Base-by-base conservation (phyloP, 129 eudicot species). In the Solidago caesia region DNA sequence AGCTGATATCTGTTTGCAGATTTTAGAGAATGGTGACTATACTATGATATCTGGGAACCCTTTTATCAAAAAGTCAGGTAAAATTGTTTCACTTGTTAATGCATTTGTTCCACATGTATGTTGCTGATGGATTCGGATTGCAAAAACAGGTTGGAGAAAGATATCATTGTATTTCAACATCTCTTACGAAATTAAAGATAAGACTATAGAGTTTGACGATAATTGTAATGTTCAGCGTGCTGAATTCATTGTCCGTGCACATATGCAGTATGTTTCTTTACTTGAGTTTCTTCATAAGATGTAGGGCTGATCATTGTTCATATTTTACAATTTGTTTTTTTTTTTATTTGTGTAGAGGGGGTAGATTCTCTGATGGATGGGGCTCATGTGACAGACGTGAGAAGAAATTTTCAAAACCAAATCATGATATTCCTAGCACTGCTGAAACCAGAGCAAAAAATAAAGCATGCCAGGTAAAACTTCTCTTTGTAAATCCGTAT, bases 401-500 rank as follows among this genome's bases (percentile, higher is more conserved):
- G 83, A 95, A 95, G 89, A 89, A 75, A 79, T 95, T 95, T 77
- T 33, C 79, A 52, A 91, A 95, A 80, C 96, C 99, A 64, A 95
- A 95, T 77, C 89, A 91, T 81, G 99, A 95, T 80, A 85, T 95
- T 84, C 97, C 99, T 48, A 89, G 97, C 85, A 95, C 97, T 2
- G 99, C 99, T 47, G 99, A 95, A 87, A 95, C 99, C 68, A 91
- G 99, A 82, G 97, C 99, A 1, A 91, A 95, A 80, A 95, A 95
- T 71, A 95, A 80, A 86, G 96, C 99, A 72, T 95, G 99, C 80
- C 99, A 95, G 97, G 99, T 95, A 44, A 15, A 68, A 60, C 68
- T 53, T 61, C 29, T 33, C 15, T 42, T 49, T 48, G 44, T 45
- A 46, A 14, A 10, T 44, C 46, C 56, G 5, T 45, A 53, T 43